phyloP scores from a whole-genome alignment of 1,284 basidiomycete species.

The Mycena citricolor region DNA sequence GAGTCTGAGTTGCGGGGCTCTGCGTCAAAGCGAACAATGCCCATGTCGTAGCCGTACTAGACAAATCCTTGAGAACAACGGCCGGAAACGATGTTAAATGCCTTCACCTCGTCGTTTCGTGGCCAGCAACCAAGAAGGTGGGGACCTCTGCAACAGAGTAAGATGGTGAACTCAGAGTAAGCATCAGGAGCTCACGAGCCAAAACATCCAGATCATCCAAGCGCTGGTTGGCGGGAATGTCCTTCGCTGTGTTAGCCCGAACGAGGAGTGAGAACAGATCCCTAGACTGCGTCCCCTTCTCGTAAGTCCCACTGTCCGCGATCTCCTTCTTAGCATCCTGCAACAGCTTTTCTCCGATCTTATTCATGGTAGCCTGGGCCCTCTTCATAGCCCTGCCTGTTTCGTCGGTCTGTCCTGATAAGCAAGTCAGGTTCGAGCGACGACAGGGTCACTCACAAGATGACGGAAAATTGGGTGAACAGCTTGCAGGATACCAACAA shows the following conservation, averaged over 20 bases:
- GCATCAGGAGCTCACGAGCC: constrained; percentile 52
- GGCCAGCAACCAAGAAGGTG: constrained; percentile 65
- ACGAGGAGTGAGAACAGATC: constrained; percentile 58
- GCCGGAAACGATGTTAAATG: neutral
- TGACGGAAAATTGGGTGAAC: too few species aligned
- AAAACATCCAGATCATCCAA: constrained; percentile 74
- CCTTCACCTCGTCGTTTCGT: constrained; percentile 70
- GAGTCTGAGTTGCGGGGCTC: constrained; percentile 55
- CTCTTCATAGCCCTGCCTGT: neutral
- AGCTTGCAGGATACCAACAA: too few species aligned
- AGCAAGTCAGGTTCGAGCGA: neutral
- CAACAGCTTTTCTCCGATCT: constrained; percentile 46
- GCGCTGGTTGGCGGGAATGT: constrained; percentile 54
- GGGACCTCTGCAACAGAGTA: constrained; percentile 44
- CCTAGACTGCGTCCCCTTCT: too few species aligned
- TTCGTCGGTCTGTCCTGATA: neutral
- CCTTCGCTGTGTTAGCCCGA: constrained; percentile 61
- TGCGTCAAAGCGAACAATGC: constrained; percentile 62
- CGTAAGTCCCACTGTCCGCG: neutral
- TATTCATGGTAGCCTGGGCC: constrained; percentile 19
- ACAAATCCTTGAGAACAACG: neutral
- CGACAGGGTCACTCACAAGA: neutral
- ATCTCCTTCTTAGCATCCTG: constrained; percentile 26
- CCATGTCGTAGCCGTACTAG: constrained; percentile 54
- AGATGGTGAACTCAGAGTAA: neutral